phyloP scores from a whole-genome alignment of 768 basidiomycete species.

The Chalciporus chontae region DNA sequence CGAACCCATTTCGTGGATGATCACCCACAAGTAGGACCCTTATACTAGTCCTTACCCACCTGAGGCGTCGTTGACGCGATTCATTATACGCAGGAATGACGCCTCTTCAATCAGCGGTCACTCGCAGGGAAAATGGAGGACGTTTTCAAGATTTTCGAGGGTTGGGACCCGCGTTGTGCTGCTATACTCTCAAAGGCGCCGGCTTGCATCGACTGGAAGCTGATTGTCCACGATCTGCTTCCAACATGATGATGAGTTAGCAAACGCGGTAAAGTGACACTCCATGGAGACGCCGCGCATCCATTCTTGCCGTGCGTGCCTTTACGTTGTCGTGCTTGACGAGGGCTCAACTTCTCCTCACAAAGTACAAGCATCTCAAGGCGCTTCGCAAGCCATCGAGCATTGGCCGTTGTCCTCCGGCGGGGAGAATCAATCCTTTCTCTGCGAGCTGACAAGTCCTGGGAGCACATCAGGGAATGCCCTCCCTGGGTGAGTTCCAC shows the following conservation, averaged over 20 bases:
- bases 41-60: background rate
- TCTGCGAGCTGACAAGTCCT: slow-evolving; percentile 9
- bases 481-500: background rate
- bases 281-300: slow-evolving; percentile 31
- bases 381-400: slow-evolving; percentile 41
- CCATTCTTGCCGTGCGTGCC: slow-evolving; percentile 27
- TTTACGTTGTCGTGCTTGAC: background rate
- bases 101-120: slow-evolving; percentile 21
- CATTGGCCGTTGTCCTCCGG: no score
- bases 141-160: slow-evolving; percentile 18
- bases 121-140: slow-evolving; percentile 24
- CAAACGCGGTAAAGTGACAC: slow-evolving; percentile 14
- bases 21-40: slow-evolving; percentile 18
- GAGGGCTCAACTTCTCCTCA: background rate
- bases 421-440: no score
- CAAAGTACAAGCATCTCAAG: slow-evolving; percentile 28
- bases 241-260: slow-evolving; percentile 38
- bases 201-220: slow-evolving; percentile 38
- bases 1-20: slow-evolving; percentile 17
- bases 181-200: slow-evolving; percentile 24
- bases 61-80: background rate
- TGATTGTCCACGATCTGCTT: slow-evolving; percentile 35
- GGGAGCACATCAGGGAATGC: slow-evolving; percentile 13
- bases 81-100: slow-evolving; percentile 12
- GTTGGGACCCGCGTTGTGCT: slow-evolving; percentile 23